Conservation (phyloP, 2,329 filamentous ascomycete genomes). For the Fulvia fulva region DNA sequence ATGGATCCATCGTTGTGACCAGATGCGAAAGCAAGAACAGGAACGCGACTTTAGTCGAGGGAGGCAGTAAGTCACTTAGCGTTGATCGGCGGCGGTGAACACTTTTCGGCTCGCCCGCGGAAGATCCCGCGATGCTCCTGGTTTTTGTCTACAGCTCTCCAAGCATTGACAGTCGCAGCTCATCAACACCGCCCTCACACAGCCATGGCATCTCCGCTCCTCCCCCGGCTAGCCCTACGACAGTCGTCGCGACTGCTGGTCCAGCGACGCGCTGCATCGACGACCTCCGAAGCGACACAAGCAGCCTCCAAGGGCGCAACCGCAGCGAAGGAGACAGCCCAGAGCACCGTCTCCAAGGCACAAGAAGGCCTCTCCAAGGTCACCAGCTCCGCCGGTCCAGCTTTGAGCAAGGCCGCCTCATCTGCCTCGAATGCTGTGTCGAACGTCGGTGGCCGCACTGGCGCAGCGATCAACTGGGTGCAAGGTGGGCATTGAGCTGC, state of each 20-base stretch:
- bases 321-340: conserved; percentile 44
- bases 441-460: conserved; percentile 79
- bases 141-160: background rate
- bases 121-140: background rate
- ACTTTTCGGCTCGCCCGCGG: background rate
- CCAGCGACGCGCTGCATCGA: conserved; percentile 48
- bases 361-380: conserved; percentile 79
- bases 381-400: conserved; percentile 73
- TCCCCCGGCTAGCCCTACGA: conserved; percentile 45
- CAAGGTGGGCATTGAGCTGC: conserved; percentile 65
- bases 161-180: conserved; percentile 6
- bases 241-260: conserved; percentile 40
- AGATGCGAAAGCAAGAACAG: background rate
- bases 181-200: conserved; percentile 15
- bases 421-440: conserved; percentile 63
- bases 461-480: conserved; percentile 70
- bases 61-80: background rate
- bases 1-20: conserved; percentile 58
- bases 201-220: conserved; percentile 46
- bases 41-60: background rate
- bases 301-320: conserved; percentile 36
- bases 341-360: conserved; percentile 55
- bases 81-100: background rate
- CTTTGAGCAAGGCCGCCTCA: conserved; percentile 68
- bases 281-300: conserved; percentile 44